phyloP scores from a whole-genome alignment of 495 filamentous ascomycete species.

The Penicillium argentinense region DNA sequence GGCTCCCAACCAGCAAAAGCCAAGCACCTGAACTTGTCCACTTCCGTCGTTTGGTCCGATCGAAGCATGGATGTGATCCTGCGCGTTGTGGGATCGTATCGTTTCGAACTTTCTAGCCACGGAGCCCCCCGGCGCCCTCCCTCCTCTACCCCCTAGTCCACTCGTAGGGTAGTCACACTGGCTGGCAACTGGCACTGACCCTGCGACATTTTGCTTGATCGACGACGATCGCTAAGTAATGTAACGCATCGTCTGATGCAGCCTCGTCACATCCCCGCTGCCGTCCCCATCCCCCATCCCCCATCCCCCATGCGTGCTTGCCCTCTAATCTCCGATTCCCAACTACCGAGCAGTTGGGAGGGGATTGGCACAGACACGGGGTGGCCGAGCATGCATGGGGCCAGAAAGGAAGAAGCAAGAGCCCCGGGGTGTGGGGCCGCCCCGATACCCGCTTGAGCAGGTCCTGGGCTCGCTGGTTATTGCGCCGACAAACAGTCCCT shows the following conservation, averaged over 20 bases:
- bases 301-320: neutral
- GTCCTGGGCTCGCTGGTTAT: too few relatives aligned
- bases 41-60: conserved; percentile 19
- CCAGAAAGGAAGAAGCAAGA: conserved; percentile 12
- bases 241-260: conserved; percentile 17
- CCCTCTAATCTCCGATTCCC: conserved; percentile 8
- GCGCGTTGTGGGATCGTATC: conserved; percentile 1
- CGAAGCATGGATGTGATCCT: conserved; percentile 17
- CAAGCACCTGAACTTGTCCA: conserved; percentile 5
- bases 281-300: neutral
- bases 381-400: conserved; percentile 23
- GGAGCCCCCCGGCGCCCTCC: conserved; percentile 2
- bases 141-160: conserved; percentile 1
- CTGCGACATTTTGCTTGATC: conserved; percentile 6
- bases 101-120: conserved; percentile 5
- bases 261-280: conserved; percentile 11
- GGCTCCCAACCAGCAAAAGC: neutral
- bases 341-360: conserved; percentile 8
- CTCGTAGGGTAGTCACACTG: too few relatives aligned
- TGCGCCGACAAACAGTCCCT: too few relatives aligned
- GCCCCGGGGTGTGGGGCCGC: conserved; percentile 3
- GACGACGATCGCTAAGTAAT: conserved; percentile 3
- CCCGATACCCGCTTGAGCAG: conserved; percentile 13
- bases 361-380: conserved; percentile 20
- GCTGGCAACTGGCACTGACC: conserved; percentile 1